A percentile compares a stretch with the other conserved stretches of the same genome.
phyloP scores from a whole-genome alignment of 2,329 filamentous ascomycete species.

The Albifimbria verrucaria region DNA sequence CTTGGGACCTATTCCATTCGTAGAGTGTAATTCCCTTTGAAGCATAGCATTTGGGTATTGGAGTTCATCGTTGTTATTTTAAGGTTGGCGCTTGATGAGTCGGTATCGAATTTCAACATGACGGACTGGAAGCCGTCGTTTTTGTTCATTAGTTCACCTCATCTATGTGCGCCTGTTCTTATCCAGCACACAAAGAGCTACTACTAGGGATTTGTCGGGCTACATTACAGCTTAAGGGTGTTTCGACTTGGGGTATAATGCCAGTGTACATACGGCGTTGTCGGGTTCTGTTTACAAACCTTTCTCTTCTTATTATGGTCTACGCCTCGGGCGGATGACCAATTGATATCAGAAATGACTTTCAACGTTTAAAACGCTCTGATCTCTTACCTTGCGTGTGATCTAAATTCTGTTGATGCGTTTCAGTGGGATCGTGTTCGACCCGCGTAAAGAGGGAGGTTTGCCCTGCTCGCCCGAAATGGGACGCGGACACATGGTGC shows the following conservation, averaged over 20 bases:
- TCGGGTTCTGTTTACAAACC: background rate
- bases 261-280: background rate
- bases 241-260: background rate
- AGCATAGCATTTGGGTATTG: background rate
- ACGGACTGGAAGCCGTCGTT: constrained; percentile 5
- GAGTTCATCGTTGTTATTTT: background rate
- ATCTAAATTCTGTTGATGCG: too few relatives aligned
- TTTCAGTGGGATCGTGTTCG: too few relatives aligned
- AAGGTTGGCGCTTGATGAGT: background rate
- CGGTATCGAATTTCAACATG: background rate
- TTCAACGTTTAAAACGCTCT: too few relatives aligned
- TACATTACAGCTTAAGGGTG: background rate
- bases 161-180: background rate
- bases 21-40: constrained; percentile 36
- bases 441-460: too few relatives aligned
- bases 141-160: constrained; percentile 7
- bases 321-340: too few relatives aligned
- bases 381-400: too few relatives aligned
- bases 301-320: too few relatives aligned
- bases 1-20: constrained; percentile 97
- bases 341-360: too few relatives aligned
- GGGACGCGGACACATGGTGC: too few relatives aligned
- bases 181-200: background rate
- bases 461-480: too few relatives aligned
- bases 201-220: background rate